Base-by-base conservation (phyloP, 2,329 filamentous ascomycete species). In the Fusarium azukiicola region DNA sequence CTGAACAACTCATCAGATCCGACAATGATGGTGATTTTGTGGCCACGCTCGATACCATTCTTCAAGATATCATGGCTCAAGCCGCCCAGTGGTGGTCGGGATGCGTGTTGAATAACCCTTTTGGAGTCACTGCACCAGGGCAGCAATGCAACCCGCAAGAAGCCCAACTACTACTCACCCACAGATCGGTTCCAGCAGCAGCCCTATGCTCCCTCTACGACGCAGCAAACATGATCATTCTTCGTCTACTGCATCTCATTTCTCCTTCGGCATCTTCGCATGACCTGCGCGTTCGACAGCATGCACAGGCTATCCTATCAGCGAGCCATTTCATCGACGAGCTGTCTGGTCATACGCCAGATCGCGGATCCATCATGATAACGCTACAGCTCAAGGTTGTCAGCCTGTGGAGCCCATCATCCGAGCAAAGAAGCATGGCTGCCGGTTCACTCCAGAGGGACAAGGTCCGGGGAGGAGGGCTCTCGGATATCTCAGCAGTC, bases 341-440 rank as follows among this genome's bases (percentile, higher is more conserved):
- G 16, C 19, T 54, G 46, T 70, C 49, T 52, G 74, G 74, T 5
- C 74, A 71, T 36, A 27, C 71, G 3, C 71, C 71, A n/a, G 74
- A 75, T 27, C 74, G 74, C 9, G 74, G 74, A 11, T 73, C 74
- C 9, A 67, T 69, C 38, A 75, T 75, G 67, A 73, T 73, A 56
- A 50, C 47, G 10, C n/a, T 73, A 23, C 74, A 75, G 36, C 23
- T 75, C 6, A 75, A 75, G 19, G 40, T 71, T 21, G 74, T 73
- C 17, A 73, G 71, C n/a, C 50, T 75, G 8, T 75, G 80, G 80
- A 80, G 78, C 42, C 49, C 73, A 2, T 79, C 75, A 58, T 47
- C 46, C 8, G 38, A 72, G n/a, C 76, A 79, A 40, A 71, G 78
- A 69, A 44, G 54, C 2, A 32, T 38, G 21, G 79, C 79, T 2